phyloP scores from a whole-genome alignment of 768 basidiomycete genomes.

The Collybia sordida region DNA sequence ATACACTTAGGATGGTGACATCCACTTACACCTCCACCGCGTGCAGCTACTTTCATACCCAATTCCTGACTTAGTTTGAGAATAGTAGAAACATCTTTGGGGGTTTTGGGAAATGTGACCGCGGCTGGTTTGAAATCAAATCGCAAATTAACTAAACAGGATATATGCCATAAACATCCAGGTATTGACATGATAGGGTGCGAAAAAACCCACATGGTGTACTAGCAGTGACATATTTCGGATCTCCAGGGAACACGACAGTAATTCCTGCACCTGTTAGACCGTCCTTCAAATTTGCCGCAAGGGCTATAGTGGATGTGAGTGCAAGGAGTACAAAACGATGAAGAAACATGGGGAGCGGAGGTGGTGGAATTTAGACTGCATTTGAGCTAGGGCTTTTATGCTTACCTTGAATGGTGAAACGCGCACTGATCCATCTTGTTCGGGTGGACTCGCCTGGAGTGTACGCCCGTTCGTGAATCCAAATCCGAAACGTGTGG shows the following conservation, averaged over 20 bases:
- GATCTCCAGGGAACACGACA: constrained; percentile 18
- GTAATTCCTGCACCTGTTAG: constrained; percentile 10
- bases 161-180: too few relatives aligned
- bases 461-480: too few relatives aligned
- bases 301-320: not conserved
- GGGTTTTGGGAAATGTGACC: constrained; percentile 32
- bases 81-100: constrained; percentile 33
- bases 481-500: too few relatives aligned
- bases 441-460: too few relatives aligned
- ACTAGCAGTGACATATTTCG: constrained; percentile 14
- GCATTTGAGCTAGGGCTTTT: too few relatives aligned
- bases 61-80: constrained; percentile 29
- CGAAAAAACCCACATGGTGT: constrained; percentile 10
- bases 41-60: constrained; percentile 37
- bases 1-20: too few relatives aligned
- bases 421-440: too few relatives aligned
- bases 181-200: not conserved
- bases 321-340: not conserved
- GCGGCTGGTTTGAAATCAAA: constrained; percentile 37
- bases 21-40: constrained; percentile 42
- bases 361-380: too few relatives aligned
- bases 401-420: too few relatives aligned
- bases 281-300: constrained; percentile 7
- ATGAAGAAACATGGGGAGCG: too few relatives aligned
- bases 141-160: constrained; percentile 34